Conservation (phyloP, 2,329 filamentous ascomycete species). For the Magnaporthales sp. region DNA sequence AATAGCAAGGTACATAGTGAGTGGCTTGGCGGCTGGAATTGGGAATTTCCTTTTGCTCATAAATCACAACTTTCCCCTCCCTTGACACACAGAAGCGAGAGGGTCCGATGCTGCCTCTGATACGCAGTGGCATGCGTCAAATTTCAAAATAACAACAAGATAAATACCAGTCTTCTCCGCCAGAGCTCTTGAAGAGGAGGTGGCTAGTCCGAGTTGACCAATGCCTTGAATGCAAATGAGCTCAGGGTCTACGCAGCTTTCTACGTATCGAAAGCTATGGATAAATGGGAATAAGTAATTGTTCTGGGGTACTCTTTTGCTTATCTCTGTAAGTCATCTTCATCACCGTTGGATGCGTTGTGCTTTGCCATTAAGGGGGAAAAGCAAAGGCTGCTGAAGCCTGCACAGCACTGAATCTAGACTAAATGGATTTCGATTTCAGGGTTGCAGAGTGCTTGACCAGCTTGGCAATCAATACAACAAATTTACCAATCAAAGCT, state of each 20-base stretch:
- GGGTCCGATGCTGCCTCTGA: neutral
- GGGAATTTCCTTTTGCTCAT: neutral
- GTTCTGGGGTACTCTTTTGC: neutral
- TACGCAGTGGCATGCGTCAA: neutral
- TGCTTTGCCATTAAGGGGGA: too few species aligned
- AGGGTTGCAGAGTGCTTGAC: too few species aligned
- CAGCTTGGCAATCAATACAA: too few species aligned
- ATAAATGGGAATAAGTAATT: too few species aligned
- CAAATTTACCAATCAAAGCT: too few species aligned
- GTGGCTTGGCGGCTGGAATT: neutral
- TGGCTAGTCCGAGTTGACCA: too few species aligned
- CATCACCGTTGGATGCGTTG: neutral
- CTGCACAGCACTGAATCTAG: too few species aligned
- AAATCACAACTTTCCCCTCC: neutral
- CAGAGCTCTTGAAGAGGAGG: neutral
- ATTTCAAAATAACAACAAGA: neutral
- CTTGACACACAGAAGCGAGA: neutral
- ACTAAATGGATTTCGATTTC: neutral
- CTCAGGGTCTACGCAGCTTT: too few species aligned
- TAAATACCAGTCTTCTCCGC: neutral
- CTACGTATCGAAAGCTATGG: too few species aligned
- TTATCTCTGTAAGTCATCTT: neutral
- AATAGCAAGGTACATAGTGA: neutral
- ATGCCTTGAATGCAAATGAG: too few species aligned
- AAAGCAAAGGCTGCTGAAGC: too few species aligned